phyloP scores from a whole-genome alignment of 2,329 filamentous ascomycete genomes.

The Fusarium praegraminearum region DNA sequence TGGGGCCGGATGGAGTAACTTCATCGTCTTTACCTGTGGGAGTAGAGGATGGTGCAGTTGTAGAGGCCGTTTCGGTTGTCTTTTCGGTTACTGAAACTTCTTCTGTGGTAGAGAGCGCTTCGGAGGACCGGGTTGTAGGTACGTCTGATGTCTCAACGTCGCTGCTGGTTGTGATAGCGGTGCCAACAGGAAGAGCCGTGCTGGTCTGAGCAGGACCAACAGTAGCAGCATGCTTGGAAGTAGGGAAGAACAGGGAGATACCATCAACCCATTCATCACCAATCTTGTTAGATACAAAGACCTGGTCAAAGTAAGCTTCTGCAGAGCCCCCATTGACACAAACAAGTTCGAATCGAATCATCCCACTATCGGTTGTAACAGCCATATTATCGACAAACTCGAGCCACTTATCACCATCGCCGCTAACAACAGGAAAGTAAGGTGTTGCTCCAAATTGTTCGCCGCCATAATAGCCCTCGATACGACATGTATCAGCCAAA shows the following conservation, averaged over 20 bases:
- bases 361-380: slow-evolving; percentile 31
- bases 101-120: not conserved
- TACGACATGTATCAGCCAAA: slow-evolving; percentile 30
- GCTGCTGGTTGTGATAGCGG: not conserved
- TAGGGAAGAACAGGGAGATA: slow-evolving; percentile 38
- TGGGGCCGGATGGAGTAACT: slow-evolving; percentile 8
- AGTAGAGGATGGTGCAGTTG: not conserved
- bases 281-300: slow-evolving; percentile 42
- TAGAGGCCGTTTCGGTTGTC: not conserved
- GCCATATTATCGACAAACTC: slow-evolving; percentile 30
- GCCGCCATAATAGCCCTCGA: slow-evolving; percentile 38
- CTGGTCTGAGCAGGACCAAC: slow-evolving; percentile 13
- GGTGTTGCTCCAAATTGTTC: slow-evolving; percentile 29
- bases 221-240: slow-evolving; percentile 18
- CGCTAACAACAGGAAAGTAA: slow-evolving; percentile 34
- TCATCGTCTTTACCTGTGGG: not conserved
- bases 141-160: not conserved
- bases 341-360: slow-evolving; percentile 37
- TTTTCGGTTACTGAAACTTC: not conserved
- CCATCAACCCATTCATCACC: slow-evolving; percentile 32
- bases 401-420: slow-evolving; percentile 12
- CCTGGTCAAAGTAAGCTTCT: slow-evolving; percentile 41
- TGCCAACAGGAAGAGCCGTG: slow-evolving; percentile 9
- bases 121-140: not conserved
- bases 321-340: slow-evolving; percentile 37